Evolutionary conservation across 1,139 yeast species (phyloP).

Genomic region (Lizanozyma gosingica): DNA sequence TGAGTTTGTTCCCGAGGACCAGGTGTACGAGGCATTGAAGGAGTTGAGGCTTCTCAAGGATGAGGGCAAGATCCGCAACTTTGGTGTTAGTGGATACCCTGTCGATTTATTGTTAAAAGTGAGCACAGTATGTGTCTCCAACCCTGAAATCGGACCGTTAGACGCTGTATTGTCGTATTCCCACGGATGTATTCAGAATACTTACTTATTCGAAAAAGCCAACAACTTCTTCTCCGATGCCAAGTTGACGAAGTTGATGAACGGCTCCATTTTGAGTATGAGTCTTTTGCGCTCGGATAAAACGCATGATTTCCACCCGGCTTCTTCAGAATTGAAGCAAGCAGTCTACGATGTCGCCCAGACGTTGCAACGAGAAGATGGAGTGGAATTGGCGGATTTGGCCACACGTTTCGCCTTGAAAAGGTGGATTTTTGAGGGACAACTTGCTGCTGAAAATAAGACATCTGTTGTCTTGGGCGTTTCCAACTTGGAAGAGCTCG

Average conservation of each 20-base stretch:
- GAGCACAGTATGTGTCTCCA: constrained; percentile 25
- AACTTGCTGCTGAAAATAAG: constrained; percentile 11
- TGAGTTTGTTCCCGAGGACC: constrained; percentile 59
- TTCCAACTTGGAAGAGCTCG: constrained; percentile 51
- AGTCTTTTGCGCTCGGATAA: constrained; percentile 61
- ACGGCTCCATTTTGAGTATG: constrained; percentile 87
- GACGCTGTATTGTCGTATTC: constrained; percentile 77
- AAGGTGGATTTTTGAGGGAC: constrained; percentile 38
- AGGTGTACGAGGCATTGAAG: constrained; percentile 52
- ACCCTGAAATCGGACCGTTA: constrained; percentile 37
- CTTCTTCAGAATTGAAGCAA: constrained; percentile 45
- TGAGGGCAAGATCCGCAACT: constrained; percentile 53
- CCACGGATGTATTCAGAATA: constrained; percentile 77
- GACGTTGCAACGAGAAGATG: constrained; percentile 24
- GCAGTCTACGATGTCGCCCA: constrained; percentile 49
- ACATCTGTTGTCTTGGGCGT: constrained; percentile 73
- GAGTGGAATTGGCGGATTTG: constrained; percentile 66
- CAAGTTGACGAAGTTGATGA: constrained; percentile 49
- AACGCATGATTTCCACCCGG: constrained; percentile 81
- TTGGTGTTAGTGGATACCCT: constrained; percentile 88
- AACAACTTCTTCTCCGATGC: constrained; percentile 44
- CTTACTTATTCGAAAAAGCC: constrained; percentile 40
- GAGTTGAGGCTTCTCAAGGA: constrained; percentile 51
- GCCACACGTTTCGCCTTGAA: constrained; percentile 70
- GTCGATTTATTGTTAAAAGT: constrained; percentile 52